Percentiles rank a stretch among this genome's conserved stretches.
These are phyloP conservation scores for Polysphondylium violaceum DNA, from an alignment of 78 protist species.

Conservation along the genomic window DNA sequence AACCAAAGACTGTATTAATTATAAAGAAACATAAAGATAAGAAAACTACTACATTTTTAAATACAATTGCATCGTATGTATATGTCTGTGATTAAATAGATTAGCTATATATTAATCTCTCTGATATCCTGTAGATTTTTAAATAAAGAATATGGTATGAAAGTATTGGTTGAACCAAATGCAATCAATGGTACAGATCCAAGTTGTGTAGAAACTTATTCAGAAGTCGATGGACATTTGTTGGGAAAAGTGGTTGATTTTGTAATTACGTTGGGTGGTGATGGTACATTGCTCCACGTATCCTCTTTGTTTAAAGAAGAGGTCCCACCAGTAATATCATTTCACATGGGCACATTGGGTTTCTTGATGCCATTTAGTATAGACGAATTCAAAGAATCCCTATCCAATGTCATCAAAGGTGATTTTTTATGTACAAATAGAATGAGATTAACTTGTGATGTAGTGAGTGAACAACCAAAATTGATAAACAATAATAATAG, in stretches of 20 bases:
- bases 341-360: conserved; percentile 91
- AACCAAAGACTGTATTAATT: conserved; percentile 52
- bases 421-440: conserved; percentile 70
- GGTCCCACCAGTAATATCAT: conserved; percentile 91
- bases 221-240: conserved; percentile 50
- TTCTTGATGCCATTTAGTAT: conserved; percentile 91
- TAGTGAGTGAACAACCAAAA: conserved; percentile 20
- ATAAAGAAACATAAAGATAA: conserved; percentile 68
- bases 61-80: conserved; percentile 32
- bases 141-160: background rate
- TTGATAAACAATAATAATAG: background rate
- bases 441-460: conserved; percentile 73
- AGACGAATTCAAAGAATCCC: conserved; percentile 55
- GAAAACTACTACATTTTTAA: conserved; percentile 40
- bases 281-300: conserved; percentile 93
- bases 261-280: conserved; percentile 94
- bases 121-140: conserved; percentile 15
- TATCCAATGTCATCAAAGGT: conserved; percentile 49
- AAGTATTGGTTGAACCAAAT: conserved; percentile 72
- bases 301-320: conserved; percentile 81
- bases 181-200: background rate
- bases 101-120: no score
- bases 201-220: conserved; percentile 20
- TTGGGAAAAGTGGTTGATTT: conserved; percentile 87
- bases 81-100: background rate